phyloP scores from a whole-genome alignment of 768 basidiomycete genomes.

The Kwoniella dendrophila region DNA sequence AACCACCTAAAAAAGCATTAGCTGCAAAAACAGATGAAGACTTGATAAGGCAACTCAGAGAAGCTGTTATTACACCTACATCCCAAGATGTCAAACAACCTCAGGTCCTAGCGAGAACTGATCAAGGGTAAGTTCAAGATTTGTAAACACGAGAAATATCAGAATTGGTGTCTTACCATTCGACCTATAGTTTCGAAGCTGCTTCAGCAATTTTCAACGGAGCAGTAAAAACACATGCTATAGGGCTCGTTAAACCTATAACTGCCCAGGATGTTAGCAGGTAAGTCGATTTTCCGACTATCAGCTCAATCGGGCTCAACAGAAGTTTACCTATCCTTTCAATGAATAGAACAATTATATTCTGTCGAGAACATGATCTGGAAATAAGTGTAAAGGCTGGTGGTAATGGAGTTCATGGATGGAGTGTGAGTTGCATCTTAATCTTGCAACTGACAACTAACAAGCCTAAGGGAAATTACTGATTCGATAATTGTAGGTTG shows the following conservation, averaged over 20 bases:
- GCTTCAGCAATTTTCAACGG: constrained; percentile 69
- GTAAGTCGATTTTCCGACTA: constrained; percentile 61
- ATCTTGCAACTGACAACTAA: neutral
- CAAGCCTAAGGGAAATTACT: neutral
- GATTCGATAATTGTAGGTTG: no score
- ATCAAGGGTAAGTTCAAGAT: constrained; percentile 28
- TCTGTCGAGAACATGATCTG: constrained; percentile 71
- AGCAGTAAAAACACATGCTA: constrained; percentile 65
- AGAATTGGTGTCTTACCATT: neutral
- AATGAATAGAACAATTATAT: constrained; percentile 64
- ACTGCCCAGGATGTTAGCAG: constrained; percentile 81
- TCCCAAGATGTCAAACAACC: constrained; percentile 3
- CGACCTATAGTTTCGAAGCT: constrained; percentile 42
- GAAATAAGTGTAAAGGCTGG: constrained; percentile 84
- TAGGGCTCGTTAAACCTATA: constrained; percentile 71
- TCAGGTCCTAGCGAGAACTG: constrained; percentile 22
- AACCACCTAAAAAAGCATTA: neutral
- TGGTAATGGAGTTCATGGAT: constrained; percentile 87
- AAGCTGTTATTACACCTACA: constrained; percentile 1
- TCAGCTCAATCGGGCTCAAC: neutral
- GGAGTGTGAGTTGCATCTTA: constrained; percentile 60
- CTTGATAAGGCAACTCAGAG: constrained; percentile 12
- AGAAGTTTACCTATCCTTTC: neutral
- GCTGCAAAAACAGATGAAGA: neutral
- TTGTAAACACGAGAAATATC: neutral